Base-by-base conservation (phyloP, 495 filamentous ascomycete genomes). In the Podospora fimiseda region DNA sequence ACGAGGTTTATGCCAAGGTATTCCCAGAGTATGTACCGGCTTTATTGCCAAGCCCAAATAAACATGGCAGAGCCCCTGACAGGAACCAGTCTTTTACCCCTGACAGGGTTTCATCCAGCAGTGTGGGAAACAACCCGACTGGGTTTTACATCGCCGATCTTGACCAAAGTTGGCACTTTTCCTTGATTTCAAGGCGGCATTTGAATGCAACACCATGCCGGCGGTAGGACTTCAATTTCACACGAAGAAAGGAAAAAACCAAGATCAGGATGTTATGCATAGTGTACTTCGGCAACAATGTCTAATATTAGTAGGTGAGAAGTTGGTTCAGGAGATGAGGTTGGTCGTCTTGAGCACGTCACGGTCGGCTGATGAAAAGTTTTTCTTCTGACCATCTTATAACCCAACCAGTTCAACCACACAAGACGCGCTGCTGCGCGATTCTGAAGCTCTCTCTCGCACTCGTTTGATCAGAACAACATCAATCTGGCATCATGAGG, bases 1-100 rank as follows among this genome's bases (percentile, higher is more conserved):
- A 64, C 61, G 50, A 48, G 61, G 61, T 53, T 27, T 11, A 18
- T 61, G 61, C 61, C 61, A 61, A 64, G 59, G 57, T 42, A 62
- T 40, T 15, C 18, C 47, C 7, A 46, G 39, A 21, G 33, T 43
- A 13, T 36, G 46, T 59, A 37, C 38, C 50, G 41, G 46, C 43
- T 52, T 46, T 51, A 52, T 11, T 42, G 56, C 42, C 51, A 50
- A 39, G 43, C 48, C 21, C 46, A 57, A 57, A 57, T 39, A 55
- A 57, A 18, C 53, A 56, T 59, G 56, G 56, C 51, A 46, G 21
- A 43, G 18, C 50, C 53, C 53, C 53, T 60, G 46, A 40, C 48
- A 30, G 41, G 27, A 20, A 33, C 21, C 33, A 43, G 45, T 19
- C 41, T 36, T 18, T 22, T 43, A 57, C 47, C 20, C 42, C 41